Evolutionary conservation across 345 rosid genomes (phyloP).

Genomic region (Physaria fendleri): DNA sequence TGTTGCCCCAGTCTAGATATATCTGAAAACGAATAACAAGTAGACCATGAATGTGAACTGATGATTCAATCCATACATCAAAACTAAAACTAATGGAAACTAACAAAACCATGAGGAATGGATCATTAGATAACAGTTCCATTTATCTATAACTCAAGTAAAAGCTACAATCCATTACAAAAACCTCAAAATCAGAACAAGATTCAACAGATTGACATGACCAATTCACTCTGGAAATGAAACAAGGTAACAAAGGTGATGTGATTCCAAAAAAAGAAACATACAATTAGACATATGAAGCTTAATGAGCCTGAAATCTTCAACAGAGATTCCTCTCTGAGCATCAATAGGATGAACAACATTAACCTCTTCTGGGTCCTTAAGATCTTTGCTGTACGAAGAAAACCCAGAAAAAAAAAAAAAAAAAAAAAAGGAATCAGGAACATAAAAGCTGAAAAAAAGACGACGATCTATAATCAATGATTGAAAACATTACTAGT

Average conservation of each 20-base stretch:
- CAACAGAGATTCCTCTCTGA: slow-evolving; percentile 74
- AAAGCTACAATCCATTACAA: background rate
- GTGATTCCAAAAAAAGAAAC: background rate
- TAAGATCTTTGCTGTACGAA: slow-evolving; percentile 63
- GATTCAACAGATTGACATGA: background rate
- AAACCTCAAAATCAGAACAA: background rate
- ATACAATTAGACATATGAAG: slow-evolving; percentile 78
- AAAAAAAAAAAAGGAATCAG: background rate
- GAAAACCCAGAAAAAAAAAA: slow-evolving; percentile 12
- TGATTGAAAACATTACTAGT: slow-evolving; percentile 41
- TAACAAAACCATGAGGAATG: background rate
- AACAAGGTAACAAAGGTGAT: background rate
- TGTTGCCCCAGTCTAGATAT: slow-evolving; percentile 68
- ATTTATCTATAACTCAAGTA: background rate
- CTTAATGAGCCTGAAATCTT: slow-evolving; percentile 85
- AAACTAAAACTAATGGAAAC: background rate
- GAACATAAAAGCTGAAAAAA: background rate
- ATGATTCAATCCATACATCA: slow-evolving; percentile 13
- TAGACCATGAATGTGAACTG: background rate
- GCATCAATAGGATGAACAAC: slow-evolving; percentile 66
- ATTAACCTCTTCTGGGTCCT: slow-evolving; percentile 79
- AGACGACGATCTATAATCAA: background rate
- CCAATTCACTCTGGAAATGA: background rate
- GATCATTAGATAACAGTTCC: background rate
- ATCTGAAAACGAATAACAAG: slow-evolving; percentile 40